Evolutionary conservation across 352 stramenopile species (phyloP).

Genomic region (Globisporangium apiculatum): DNA sequence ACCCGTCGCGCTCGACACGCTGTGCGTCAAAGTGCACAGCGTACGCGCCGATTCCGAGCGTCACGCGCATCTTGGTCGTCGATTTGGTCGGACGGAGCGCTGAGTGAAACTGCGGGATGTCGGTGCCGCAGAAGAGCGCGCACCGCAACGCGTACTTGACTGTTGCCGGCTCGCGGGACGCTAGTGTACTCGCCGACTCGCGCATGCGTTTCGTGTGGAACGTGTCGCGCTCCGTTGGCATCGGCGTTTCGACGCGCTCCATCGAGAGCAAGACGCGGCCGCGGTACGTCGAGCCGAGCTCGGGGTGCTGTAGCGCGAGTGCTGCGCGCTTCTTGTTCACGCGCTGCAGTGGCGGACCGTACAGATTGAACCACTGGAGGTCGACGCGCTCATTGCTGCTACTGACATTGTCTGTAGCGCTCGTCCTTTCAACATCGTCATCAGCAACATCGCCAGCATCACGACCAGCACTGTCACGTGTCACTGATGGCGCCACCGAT

Average conservation of each 20-base stretch:
- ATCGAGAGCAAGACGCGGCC: slow-evolving; percentile 76
- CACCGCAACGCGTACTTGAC: slow-evolving; percentile 64
- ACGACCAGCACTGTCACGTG: not conserved
- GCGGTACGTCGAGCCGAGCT: slow-evolving; percentile 75
- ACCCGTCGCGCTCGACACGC: slow-evolving; percentile 34
- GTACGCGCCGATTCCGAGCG: slow-evolving; percentile 35
- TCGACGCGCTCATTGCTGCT: slow-evolving; percentile 16
- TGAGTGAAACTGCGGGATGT: slow-evolving; percentile 27
- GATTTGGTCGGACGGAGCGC: slow-evolving; percentile 12
- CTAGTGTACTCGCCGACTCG: not conserved
- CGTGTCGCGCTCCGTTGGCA: slow-evolving; percentile 41
- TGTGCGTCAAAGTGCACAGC: slow-evolving; percentile 46
- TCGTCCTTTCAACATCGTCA: no score
- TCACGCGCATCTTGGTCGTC: slow-evolving; percentile 33
- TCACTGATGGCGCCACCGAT: not conserved
- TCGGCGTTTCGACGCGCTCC: slow-evolving; percentile 38
- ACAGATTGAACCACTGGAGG: slow-evolving; percentile 78
- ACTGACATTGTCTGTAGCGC: not conserved
- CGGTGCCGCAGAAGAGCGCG: slow-evolving; percentile 48
- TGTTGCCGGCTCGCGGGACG: slow-evolving; percentile 21
- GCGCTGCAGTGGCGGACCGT: slow-evolving; percentile 63
- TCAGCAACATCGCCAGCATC: not conserved
- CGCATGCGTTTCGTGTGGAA: slow-evolving; percentile 49
- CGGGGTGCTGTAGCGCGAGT: slow-evolving; percentile 48
- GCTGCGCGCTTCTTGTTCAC: slow-evolving; percentile 45